Evolutionary conservation across 208 protist species (phyloP), one percentile per base, ranked within the genome.

Genomic region (Phytomonas sp.): DNA sequence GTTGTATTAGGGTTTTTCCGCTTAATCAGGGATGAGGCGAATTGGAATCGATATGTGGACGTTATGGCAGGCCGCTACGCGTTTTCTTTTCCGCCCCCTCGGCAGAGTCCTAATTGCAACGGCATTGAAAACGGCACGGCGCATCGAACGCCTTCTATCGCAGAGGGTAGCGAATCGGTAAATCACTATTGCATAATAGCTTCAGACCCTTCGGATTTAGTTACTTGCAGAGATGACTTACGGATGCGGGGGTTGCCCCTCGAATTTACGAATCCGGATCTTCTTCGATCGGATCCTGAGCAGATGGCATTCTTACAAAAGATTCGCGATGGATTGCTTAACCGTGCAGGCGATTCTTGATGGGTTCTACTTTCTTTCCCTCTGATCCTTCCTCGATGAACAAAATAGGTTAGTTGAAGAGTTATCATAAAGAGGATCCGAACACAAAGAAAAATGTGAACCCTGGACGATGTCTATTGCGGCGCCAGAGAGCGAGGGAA

Each of bases 31-130:
- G 79, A 85, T 60, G 68, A 70, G 30, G 60, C 20, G 13, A 82
- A 90, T 62, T 95, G 90, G 87, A 95, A 95, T 64, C 67, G 70
- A 29, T 91, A 95, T 71, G 75, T 92, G 9, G 70, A 66, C 20
- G 63, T 83, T 17, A 74, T 94, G 78, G 65, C 74, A 59, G 61
- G 73, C 30, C 74, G 79, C 1, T 40, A 40, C 36, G 36, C 36
- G 36, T 40, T 40, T 40, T 13, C 36, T 40, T 40, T 9, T 40
- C 9, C 9, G 36, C 36, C 36, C n/a, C n/a, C n/a, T 64, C 5
- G 40, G 20, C 37, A 28, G 6, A 65, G 9, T 33, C 23, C 23
- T 11, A 13, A 8, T 56, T 20, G 63, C 30, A 11, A 65, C 6
- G 5, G 67, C 60, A 65, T 31, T 64, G n/a, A 71, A 63, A 34